These are phyloP conservation scores for Knufia petricola DNA, from an alignment of 2,329 filamentous ascomycete genomes.

Conservation along the genomic window DNA sequence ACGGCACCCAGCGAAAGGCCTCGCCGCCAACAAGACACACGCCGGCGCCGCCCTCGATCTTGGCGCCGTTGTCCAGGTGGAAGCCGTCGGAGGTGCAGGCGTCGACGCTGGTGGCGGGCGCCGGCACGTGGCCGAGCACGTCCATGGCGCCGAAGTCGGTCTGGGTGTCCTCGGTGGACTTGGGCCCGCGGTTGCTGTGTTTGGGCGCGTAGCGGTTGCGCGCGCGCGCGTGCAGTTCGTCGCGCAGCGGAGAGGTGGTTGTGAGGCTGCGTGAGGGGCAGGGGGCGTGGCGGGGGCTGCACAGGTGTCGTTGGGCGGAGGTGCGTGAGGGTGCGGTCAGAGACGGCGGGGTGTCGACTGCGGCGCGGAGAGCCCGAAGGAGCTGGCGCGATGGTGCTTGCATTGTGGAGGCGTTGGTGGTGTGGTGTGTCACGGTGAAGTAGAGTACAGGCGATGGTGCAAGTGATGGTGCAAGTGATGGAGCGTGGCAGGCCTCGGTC, in stretches of 20 bases:
- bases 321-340: slow-evolving; percentile 5
- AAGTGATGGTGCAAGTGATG: too few relatives aligned
- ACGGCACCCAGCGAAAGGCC: slow-evolving; percentile 81
- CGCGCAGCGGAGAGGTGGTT: not conserved
- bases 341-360: slow-evolving; percentile 21
- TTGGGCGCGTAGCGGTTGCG: slow-evolving; percentile 28
- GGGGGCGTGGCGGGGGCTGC: not conserved
- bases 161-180: slow-evolving; percentile 52
- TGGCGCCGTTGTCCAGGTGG: slow-evolving; percentile 69
- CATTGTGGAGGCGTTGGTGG: slow-evolving; percentile 11
- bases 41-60: slow-evolving; percentile 59
- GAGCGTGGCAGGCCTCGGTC: too few relatives aligned
- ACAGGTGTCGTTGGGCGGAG: slow-evolving; percentile 1
- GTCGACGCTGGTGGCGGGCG: slow-evolving; percentile 74
- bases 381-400: slow-evolving; percentile 32
- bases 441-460: not conserved
- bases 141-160: slow-evolving; percentile 69
- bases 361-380: slow-evolving; percentile 33
- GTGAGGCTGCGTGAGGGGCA: slow-evolving; percentile 22
- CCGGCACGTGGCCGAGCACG: slow-evolving; percentile 64
- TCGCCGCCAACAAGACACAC: slow-evolving; percentile 76
- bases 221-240: not conserved
- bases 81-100: slow-evolving; percentile 77
- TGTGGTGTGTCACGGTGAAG: not conserved
- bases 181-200: slow-evolving; percentile 48